These are phyloP conservation scores for Saturnispora saitoi DNA, from an alignment of 805 yeast genomes.

Conservation along the genomic window DNA sequence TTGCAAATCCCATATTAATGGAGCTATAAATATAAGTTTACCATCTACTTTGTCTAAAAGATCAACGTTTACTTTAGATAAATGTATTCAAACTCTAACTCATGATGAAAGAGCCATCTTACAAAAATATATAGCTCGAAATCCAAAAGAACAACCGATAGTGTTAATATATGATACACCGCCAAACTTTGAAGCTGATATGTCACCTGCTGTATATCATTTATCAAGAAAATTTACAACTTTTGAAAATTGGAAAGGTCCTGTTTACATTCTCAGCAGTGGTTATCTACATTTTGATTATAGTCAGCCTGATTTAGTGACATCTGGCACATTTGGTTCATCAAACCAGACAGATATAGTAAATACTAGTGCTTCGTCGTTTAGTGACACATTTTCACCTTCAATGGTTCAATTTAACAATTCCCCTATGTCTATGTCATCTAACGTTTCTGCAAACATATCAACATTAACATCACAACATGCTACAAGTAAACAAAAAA, in stretches of 20 bases:
- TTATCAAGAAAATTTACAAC: slow-evolving; percentile 41
- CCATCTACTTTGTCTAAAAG: slow-evolving; percentile 87
- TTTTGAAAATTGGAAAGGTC: slow-evolving; percentile 31
- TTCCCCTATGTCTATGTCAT: slow-evolving; percentile 18
- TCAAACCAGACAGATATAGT: background rate
- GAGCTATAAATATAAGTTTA: slow-evolving; percentile 68
- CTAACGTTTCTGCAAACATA: slow-evolving; percentile 7
- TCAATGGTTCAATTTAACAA: slow-evolving; percentile 10
- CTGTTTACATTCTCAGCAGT: slow-evolving; percentile 34
- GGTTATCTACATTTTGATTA: slow-evolving; percentile 33
- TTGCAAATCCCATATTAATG: slow-evolving; percentile 45
- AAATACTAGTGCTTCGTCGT: slow-evolving; percentile 4
- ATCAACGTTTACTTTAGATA: slow-evolving; percentile 54
- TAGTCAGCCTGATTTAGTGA: background rate
- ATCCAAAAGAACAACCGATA: slow-evolving; percentile 29
- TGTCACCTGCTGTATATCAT: slow-evolving; percentile 36
- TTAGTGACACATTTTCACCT: slow-evolving; percentile 15
- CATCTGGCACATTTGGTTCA: background rate
- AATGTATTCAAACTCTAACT: slow-evolving; percentile 56
- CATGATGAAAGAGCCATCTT: slow-evolving; percentile 39
- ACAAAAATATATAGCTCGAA: slow-evolving; percentile 28
- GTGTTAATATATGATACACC: slow-evolving; percentile 46
- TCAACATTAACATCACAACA: slow-evolving; percentile 27
- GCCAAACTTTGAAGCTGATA: slow-evolving; percentile 23
- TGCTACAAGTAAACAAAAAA: slow-evolving; percentile 1